These are phyloP conservation scores for Boletus rubroflammeus DNA, from an alignment of 768 basidiomycete species.

Conservation along the genomic window DNA sequence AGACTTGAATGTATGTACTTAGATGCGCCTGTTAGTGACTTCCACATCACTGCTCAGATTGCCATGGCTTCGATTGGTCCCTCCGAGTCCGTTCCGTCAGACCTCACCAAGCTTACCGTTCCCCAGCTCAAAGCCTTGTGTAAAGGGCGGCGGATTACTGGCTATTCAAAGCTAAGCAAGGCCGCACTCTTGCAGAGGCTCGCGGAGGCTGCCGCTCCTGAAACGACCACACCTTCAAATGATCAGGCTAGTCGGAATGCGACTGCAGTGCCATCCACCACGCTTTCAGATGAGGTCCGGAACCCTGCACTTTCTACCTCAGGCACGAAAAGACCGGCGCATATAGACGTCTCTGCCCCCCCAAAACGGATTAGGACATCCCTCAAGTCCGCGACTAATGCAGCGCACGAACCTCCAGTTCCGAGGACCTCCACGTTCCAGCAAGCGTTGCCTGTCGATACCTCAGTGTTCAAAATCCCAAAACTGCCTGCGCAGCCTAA, in stretches of 20 bases:
- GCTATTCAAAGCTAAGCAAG: constrained; percentile 69
- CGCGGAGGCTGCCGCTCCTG: not conserved
- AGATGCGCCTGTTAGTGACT: not conserved
- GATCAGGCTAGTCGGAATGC: not conserved
- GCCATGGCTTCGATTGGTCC: constrained; percentile 11
- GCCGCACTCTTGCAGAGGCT: constrained; percentile 52
- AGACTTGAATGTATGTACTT: not conserved
- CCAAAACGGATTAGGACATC: constrained; percentile 14
- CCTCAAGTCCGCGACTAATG: not conserved
- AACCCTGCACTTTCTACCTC: not conserved
- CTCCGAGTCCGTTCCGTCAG: constrained; percentile 2
- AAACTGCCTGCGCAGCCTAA: not conserved
- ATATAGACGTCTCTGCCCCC: constrained; percentile 14
- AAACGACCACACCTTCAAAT: not conserved
- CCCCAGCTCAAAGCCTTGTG: constrained; percentile 64
- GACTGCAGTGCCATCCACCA: not conserved
- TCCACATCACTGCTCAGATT: not conserved
- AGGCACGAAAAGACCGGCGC: constrained; percentile 18
- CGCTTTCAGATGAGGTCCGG: not conserved
- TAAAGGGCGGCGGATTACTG: constrained; percentile 56
- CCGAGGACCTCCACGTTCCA: not conserved
- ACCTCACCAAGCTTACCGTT: constrained; percentile 46
- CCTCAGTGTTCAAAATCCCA: constrained; percentile 7
- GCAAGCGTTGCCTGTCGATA: not conserved
- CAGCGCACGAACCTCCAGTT: not conserved